phyloP scores from a whole-genome alignment of 1,284 basidiomycete species.

The Cryptococcus sp. region DNA sequence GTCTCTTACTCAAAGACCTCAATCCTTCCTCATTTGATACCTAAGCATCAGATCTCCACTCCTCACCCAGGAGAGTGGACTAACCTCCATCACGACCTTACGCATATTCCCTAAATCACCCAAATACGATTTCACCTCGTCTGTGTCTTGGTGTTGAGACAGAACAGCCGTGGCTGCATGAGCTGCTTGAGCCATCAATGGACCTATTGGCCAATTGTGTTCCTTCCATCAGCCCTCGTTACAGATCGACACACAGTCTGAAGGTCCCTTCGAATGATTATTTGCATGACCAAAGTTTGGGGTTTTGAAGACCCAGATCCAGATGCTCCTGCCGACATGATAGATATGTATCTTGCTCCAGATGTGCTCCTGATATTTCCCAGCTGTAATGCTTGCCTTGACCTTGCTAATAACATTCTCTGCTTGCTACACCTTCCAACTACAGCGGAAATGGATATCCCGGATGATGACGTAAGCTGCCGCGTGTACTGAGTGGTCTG shows the following conservation, averaged over 20 bases:
- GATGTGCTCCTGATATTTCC: too few species aligned
- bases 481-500: too few species aligned
- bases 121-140: slow-evolving; percentile 39
- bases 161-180: slow-evolving; percentile 51
- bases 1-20: slow-evolving; percentile 26
- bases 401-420: too few species aligned
- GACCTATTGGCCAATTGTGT: slow-evolving; percentile 50
- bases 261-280: slow-evolving; percentile 45
- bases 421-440: too few species aligned
- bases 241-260: slow-evolving; percentile 30
- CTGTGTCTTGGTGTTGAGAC: slow-evolving; percentile 29
- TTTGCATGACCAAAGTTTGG: slow-evolving; percentile 46
- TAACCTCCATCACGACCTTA: slow-evolving; percentile 42
- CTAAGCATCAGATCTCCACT: slow-evolving; percentile 22
- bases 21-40: slow-evolving; percentile 38
- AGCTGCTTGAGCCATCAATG: slow-evolving; percentile 52
- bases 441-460: too few species aligned
- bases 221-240: slow-evolving; percentile 12
- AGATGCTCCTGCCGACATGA: too few species aligned
- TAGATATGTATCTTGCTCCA: too few species aligned
- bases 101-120: slow-evolving; percentile 40
- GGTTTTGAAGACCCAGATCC: too few species aligned
- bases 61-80: slow-evolving; percentile 5
- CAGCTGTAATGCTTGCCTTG: too few species aligned
- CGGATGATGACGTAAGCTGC: too few species aligned